Evolutionary conservation across 2,329 filamentous ascomycete species (phyloP), one percentile per base, ranked within the genome.

Genomic region (Neophaeococcomyces aloes): DNA sequence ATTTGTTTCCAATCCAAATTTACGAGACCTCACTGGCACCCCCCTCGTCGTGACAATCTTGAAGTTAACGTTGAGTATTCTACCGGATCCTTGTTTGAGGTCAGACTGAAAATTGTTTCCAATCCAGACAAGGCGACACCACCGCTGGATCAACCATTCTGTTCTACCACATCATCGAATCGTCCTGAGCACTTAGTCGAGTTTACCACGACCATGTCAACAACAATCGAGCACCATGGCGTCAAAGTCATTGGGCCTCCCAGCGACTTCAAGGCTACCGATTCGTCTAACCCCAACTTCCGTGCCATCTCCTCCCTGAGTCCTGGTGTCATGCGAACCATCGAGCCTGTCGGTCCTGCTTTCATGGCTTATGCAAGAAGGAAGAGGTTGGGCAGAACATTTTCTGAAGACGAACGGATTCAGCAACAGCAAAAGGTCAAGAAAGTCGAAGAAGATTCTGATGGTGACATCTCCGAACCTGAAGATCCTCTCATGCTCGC

Each of bases 381-480:
- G 69, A 78, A 76, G 68, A 83, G 88, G 53, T 88, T 96, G 70
- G 86, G 94, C 73, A 87, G 91, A 61, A 98, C 91, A 40, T 98
- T 98, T 70, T 94, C 86, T 59, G 89, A 98, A 70, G 91, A 98
- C 68, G 91, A 98, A 65, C 84, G 88, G 54, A 93, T 98, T 62
- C 86, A 95, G 71, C 91, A 91, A 38, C 84, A 93, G 67, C 81
- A 93, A 66, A 87, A 82, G 56, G 87, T 88, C 61, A 94, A 93
- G 79, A 95, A 94, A 67, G 79, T 93, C 44, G 89, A 96, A 67
- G 84, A 91, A 52, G 84, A 86, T 43, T 86, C 95, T 46, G 81
- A 81, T 51, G 85, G 83, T 59, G 88, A 96, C 49, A 86, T 94
- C 65, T 93, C 86, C 67, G 91, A 98, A 71, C 71, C 82, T 23